Evolutionary conservation across 495 filamentous ascomycete species (phyloP).

Genomic region (Penicillium verhagenii): DNA sequence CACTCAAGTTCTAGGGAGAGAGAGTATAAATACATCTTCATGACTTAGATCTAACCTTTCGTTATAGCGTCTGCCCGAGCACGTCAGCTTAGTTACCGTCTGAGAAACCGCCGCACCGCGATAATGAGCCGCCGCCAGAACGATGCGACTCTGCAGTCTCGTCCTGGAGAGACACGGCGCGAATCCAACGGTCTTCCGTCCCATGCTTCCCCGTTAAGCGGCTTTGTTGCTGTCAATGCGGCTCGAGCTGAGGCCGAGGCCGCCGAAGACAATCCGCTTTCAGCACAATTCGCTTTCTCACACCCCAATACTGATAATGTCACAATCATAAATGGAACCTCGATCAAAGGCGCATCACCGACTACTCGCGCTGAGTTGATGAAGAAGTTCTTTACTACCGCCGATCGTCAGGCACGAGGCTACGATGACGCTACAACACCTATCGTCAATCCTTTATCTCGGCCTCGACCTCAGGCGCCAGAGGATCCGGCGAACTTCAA

Average conservation of each 20-base stretch:
- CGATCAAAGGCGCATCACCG: conserved; percentile 52
- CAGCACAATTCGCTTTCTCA: conserved; percentile 43
- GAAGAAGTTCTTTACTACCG: conserved; percentile 58
- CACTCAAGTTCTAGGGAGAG: too few species aligned
- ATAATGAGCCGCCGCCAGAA: conserved; percentile 62
- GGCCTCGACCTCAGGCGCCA: conserved; percentile 34
- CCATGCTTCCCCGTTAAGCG: conserved; percentile 36
- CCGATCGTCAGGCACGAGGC: conserved; percentile 46
- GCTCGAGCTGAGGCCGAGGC: conserved; percentile 35
- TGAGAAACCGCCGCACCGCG: conserved; percentile 71
- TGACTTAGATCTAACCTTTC: conserved; percentile 8
- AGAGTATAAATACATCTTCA: too few species aligned
- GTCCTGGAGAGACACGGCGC: conserved; percentile 38
- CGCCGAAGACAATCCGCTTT: conserved; percentile 31
- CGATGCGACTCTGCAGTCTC: conserved; percentile 38
- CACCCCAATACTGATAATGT: conserved; percentile 46
- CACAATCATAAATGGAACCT: conserved; percentile 50
- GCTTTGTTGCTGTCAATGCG: conserved; percentile 61
- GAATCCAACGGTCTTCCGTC: conserved; percentile 34
- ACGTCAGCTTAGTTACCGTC: conserved; percentile 76
- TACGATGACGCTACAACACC: conserved; percentile 32
- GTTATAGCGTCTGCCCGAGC: conserved; percentile 68
- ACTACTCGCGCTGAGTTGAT: conserved; percentile 52
- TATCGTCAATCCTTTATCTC: conserved; percentile 28
- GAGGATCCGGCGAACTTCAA: conserved; percentile 37